These are phyloP conservation scores for Populus hybrid DNA, from an alignment of 441 rosid species.

Conservation along the genomic window DNA sequence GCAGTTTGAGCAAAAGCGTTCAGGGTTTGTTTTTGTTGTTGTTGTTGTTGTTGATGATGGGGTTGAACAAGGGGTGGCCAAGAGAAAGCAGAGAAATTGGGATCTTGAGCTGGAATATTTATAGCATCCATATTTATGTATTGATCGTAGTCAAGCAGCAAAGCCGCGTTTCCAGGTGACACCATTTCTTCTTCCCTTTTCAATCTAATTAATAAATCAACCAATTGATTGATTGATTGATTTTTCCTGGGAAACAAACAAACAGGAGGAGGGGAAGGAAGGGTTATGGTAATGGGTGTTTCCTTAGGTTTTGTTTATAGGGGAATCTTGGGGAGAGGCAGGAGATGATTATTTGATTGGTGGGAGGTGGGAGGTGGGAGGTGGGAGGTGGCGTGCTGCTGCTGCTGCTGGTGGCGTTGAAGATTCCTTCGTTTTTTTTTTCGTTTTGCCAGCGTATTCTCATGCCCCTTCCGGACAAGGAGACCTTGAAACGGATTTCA, in stretches of 20 bases:
- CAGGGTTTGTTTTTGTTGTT: background rate
- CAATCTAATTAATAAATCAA: background rate
- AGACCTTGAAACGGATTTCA: no score
- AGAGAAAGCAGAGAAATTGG: background rate
- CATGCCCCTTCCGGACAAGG: no score
- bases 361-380: no score
- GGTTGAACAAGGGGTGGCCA: background rate
- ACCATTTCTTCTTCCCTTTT: slow-evolving; percentile 47
- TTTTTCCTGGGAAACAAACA: background rate
- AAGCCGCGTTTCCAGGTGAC: slow-evolving; percentile 67
- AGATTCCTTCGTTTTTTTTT: background rate
- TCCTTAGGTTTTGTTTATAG: background rate
- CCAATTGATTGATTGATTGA: background rate
- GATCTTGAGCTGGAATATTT: background rate
- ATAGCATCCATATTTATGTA: background rate
- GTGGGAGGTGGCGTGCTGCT: no score
- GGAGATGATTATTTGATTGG: background rate
- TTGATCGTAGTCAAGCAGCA: slow-evolving; percentile 52
- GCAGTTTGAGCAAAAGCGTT: background rate
- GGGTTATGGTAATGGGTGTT: background rate
- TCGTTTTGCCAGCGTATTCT: no score
- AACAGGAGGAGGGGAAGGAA: background rate
- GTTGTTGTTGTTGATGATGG: background rate
- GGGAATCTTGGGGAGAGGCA: background rate
- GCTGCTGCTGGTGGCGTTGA: background rate